These are phyloP conservation scores for Colletotrichum nymphaeae DNA, from an alignment of 2,329 filamentous ascomycete species.

Conservation along the genomic window DNA sequence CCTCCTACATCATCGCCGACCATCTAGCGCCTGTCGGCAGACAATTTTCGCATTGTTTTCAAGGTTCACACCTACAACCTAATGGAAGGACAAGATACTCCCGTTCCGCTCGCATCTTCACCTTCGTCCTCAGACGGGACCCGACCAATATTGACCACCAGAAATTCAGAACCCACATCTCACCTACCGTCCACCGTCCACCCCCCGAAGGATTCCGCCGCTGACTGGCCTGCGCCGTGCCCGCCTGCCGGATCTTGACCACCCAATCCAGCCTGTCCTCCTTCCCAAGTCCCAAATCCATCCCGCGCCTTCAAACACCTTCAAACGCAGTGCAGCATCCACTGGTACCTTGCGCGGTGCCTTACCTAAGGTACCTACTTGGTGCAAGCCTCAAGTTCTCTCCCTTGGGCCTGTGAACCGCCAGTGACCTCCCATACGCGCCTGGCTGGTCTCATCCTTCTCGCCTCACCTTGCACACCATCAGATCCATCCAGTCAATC, in stretches of 20 bases:
- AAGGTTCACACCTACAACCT: too few species aligned
- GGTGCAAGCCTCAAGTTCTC: too few species aligned
- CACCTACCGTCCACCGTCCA: background rate
- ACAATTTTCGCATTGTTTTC: background rate
- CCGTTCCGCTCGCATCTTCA: too few species aligned
- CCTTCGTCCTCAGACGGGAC: background rate
- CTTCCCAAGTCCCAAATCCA: conserved; percentile 8
- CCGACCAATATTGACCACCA: background rate
- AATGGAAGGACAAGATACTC: background rate
- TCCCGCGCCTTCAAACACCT: background rate
- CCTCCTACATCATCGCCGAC: background rate
- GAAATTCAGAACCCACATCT: conserved; percentile 1
- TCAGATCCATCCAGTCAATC: background rate
- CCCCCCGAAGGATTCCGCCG: background rate
- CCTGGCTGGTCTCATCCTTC: background rate
- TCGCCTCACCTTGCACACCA: background rate
- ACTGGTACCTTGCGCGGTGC: background rate
- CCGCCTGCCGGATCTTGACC: conserved; percentile 23
- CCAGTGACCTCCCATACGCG: background rate
- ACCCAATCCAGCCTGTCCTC: conserved; percentile 26
- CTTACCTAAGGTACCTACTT: background rate
- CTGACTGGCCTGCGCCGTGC: conserved; percentile 11
- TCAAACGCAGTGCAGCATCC: background rate
- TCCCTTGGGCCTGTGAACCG: background rate
- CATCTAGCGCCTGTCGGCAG: background rate